These are phyloP conservation scores for Penicillium brevicompactum DNA, from an alignment of 2,329 filamentous ascomycete species.

Conservation along the genomic window DNA sequence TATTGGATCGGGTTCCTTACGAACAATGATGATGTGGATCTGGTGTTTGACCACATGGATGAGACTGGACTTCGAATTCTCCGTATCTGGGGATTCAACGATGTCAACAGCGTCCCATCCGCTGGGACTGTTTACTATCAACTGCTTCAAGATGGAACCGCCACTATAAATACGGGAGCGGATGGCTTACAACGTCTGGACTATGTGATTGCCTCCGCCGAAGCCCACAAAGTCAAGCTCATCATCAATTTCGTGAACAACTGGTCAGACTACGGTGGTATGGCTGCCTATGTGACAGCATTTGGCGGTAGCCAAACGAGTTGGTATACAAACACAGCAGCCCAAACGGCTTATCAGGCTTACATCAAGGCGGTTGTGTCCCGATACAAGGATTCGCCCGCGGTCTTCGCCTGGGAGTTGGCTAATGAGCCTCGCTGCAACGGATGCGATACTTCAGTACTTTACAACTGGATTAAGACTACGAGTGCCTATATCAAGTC, in stretches of 20 bases:
- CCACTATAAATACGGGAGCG: constrained; percentile 63
- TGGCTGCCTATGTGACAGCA: constrained; percentile 59
- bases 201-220: constrained; percentile 63
- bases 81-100: constrained; percentile 59
- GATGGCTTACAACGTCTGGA: constrained; percentile 67
- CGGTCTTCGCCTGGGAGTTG: constrained; percentile 69
- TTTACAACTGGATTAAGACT: constrained; percentile 61
- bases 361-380: constrained; percentile 64
- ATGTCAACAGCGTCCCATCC: constrained; percentile 44
- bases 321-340: constrained; percentile 60
- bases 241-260: constrained; percentile 65
- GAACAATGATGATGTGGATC: constrained; percentile 52
- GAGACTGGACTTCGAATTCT: constrained; percentile 53
- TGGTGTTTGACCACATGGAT: constrained; percentile 34
- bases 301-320: constrained; percentile 55
- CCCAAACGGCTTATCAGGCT: constrained; percentile 61
- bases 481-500: constrained; percentile 65
- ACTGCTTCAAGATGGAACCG: constrained; percentile 35
- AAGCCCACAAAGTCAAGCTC: constrained; percentile 62
- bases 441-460: constrained; percentile 59
- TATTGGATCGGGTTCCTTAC: constrained; percentile 57
- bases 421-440: constrained; percentile 67
- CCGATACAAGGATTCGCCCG: constrained; percentile 60
- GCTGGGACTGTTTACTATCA: constrained; percentile 51
- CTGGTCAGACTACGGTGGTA: constrained; percentile 69